Conservation (phyloP, 2,329 filamentous ascomycete species). For the Cladosporium oxysporum region DNA sequence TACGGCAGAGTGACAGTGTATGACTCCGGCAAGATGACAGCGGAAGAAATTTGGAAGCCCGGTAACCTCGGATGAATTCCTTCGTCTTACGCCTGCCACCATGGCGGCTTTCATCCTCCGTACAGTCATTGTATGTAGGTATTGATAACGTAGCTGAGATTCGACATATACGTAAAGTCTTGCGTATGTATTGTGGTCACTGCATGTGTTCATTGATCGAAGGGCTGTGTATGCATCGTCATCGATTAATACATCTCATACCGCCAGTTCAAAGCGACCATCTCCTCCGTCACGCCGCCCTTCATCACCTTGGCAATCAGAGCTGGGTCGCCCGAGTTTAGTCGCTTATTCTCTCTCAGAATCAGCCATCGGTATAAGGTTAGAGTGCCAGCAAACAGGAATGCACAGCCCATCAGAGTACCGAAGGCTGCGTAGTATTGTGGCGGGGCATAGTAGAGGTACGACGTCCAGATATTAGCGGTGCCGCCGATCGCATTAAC, state of each 20-base stretch:
- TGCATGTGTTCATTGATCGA: neutral
- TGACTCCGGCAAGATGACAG: too few relatives aligned
- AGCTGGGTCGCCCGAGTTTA: slow-evolving; percentile 42
- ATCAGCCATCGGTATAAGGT: slow-evolving; percentile 44
- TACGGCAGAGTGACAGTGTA: too few relatives aligned
- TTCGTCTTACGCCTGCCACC: too few relatives aligned
- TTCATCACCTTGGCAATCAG: slow-evolving; percentile 43
- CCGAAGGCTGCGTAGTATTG: slow-evolving; percentile 48
- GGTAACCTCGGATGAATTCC: too few relatives aligned
- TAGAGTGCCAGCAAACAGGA: slow-evolving; percentile 39
- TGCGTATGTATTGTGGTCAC: neutral
- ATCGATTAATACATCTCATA: slow-evolving; percentile 44
- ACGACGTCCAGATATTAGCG: slow-evolving; percentile 47
- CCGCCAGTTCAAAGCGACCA: slow-evolving; percentile 46
- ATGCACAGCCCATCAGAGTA: slow-evolving; percentile 39
- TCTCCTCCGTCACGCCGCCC: slow-evolving; percentile 47
- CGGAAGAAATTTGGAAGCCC: too few relatives aligned
- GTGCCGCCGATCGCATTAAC: slow-evolving; percentile 44
- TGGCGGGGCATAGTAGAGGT: slow-evolving; percentile 42
- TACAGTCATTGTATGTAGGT: too few relatives aligned
- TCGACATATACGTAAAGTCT: neutral
- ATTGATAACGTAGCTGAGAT: neutral
- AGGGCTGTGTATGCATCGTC: too few relatives aligned
- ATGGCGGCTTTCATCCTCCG: too few relatives aligned
- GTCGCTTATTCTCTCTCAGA: slow-evolving; percentile 42